Evolutionary conservation across 148 eudicot genomes (phyloP).

Genomic region (Cornus controversa): DNA sequence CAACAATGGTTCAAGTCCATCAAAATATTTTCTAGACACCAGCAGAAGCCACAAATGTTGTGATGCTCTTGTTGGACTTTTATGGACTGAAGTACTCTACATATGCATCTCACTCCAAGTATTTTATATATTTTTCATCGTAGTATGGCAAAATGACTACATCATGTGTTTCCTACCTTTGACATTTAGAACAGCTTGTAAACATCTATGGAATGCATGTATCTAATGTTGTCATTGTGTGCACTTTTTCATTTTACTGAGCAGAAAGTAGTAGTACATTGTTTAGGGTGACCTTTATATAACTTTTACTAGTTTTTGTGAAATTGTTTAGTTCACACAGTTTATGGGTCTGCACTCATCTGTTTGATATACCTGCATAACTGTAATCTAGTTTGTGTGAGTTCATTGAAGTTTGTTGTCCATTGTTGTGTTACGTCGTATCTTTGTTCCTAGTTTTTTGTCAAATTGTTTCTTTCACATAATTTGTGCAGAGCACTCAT

Average conservation of each 20-base stretch:
- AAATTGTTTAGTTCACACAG: background rate
- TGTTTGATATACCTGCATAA: background rate
- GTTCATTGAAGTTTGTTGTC: too few species aligned
- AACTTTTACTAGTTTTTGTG: background rate
- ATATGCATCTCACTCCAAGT: background rate
- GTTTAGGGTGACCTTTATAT: background rate
- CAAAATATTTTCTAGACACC: background rate
- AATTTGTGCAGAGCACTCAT: too few species aligned
- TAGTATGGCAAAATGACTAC: background rate
- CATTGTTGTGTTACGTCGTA: too few species aligned
- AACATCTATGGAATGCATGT: too few species aligned
- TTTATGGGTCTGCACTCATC: too few species aligned
- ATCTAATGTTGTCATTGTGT: background rate
- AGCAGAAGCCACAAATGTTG: background rate
- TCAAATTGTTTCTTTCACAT: too few species aligned
- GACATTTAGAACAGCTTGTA: background rate
- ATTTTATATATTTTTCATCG: too few species aligned
- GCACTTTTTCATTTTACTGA: background rate
- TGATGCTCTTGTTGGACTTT: background rate
- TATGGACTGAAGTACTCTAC: background rate
- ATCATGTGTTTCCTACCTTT: background rate
- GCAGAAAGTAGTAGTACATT: background rate
- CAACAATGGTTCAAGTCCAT: background rate
- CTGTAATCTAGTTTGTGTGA: too few species aligned
- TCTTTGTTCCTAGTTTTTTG: too few species aligned